Evolutionary conservation across 495 filamentous ascomycete genomes (phyloP).

Genomic region (Rostrohypoxylon terebratum): DNA sequence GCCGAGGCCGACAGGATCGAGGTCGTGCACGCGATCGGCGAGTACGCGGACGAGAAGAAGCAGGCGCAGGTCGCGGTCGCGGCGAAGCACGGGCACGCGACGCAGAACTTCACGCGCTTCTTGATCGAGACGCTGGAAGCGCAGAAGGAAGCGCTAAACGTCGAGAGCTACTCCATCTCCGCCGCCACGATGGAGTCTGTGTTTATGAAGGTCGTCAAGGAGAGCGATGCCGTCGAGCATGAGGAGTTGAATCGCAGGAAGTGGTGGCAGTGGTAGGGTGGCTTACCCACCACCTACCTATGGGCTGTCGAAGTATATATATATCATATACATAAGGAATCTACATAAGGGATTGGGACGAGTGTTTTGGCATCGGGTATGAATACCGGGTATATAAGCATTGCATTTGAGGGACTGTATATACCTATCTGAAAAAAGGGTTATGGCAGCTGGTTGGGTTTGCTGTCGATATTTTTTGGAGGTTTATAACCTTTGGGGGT

Average conservation of each 20-base stretch:
- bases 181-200: slow-evolving; percentile 81
- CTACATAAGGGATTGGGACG: not conserved
- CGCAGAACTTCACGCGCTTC: slow-evolving; percentile 57
- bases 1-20: slow-evolving; percentile 10
- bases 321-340: not conserved
- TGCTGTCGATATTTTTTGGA: not conserved
- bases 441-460: not conserved
- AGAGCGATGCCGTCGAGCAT: slow-evolving; percentile 75
- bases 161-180: slow-evolving; percentile 75
- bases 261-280: slow-evolving; percentile 35
- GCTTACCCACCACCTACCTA: not conserved
- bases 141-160: slow-evolving; percentile 66
- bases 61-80: not conserved
- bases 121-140: slow-evolving; percentile 73
- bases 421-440: slow-evolving; percentile 8
- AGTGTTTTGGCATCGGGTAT: not conserved
- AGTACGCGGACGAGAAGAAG: not conserved
- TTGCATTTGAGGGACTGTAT: slow-evolving; percentile 4
- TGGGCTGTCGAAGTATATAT: not conserved
- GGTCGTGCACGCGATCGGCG: slow-evolving; percentile 7
- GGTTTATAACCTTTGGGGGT: too few relatives aligned
- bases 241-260: slow-evolving; percentile 50
- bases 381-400: not conserved
- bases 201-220: slow-evolving; percentile 76
- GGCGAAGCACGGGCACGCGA: slow-evolving; percentile 19